Evolutionary conservation across 2,329 filamentous ascomycete genomes (phyloP).

Genomic region (Orbilia ellipsospora): DNA sequence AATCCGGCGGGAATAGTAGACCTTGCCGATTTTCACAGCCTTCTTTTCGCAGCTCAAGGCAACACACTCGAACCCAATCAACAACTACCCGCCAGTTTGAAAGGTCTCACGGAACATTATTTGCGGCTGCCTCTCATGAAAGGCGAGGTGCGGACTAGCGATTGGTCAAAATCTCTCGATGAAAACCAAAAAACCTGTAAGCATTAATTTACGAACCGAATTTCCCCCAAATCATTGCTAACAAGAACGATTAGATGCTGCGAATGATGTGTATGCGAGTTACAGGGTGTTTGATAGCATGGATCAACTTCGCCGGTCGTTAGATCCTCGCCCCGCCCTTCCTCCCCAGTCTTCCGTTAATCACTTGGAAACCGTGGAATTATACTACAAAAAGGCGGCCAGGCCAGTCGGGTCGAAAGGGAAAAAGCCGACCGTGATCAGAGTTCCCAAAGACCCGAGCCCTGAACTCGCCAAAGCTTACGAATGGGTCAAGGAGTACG

Average conservation of each 20-base stretch:
- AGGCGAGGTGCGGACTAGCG: constrained; percentile 75
- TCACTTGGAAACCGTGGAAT: constrained; percentile 62
- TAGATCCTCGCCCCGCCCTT: constrained; percentile 76
- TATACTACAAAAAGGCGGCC: constrained; percentile 58
- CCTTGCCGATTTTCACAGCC: constrained; percentile 81
- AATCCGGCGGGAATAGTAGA: constrained; percentile 77
- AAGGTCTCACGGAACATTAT: constrained; percentile 75
- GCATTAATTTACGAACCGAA: constrained; percentile 60
- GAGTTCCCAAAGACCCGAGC: constrained; percentile 43
- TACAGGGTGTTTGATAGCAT: constrained; percentile 78
- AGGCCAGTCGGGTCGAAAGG: constrained; percentile 12
- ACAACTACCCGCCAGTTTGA: constrained; percentile 71
- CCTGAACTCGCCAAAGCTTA: constrained; percentile 58
- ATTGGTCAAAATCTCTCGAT: constrained; percentile 76
- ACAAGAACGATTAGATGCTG: constrained; percentile 70
- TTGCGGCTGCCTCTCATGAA: constrained; percentile 81
- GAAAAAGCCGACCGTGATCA: constrained; percentile 38
- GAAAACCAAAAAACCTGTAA: constrained; percentile 76
- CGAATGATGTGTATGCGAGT: constrained; percentile 84
- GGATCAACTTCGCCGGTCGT: constrained; percentile 73
- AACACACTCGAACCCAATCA: constrained; percentile 73
- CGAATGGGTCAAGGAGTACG: constrained; percentile 56
- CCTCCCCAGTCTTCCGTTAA: constrained; percentile 76
- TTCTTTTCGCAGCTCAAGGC: constrained; percentile 72
- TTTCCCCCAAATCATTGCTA: constrained; percentile 44